Base-by-base conservation (phyloP, 1,139 yeast genomes). In the Scheffersomyces titani region DNA sequence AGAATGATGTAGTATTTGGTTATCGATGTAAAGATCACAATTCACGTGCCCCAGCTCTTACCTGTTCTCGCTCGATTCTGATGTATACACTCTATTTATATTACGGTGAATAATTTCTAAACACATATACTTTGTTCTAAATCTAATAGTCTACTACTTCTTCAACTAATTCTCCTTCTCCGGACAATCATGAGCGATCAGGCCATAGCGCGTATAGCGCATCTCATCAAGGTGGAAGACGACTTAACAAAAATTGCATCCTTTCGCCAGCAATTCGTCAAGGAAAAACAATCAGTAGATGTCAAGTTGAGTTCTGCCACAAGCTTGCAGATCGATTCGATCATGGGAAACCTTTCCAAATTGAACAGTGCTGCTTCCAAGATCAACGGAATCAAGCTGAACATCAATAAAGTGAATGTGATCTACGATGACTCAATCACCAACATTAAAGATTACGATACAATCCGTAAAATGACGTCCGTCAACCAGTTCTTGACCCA, bases 271-370 rank as follows among this genome's bases (percentile, higher is more conserved):
- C 90, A 87, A 63, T 79, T 91, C 56, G 65, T 73, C 50, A 84
- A 90, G 60, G 96, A 91, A 66, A 89, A 89, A 68, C 81, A 89
- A 0, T 82, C 89, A 1, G 74, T 90, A n/a, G 97, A 91, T 63
- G 77, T 85, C 56, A 90, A 89, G 67, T 77, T 91, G 57, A 84
- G 84, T 63, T 77, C 87, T 48, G 87, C 87, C 49, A 86, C 90
- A 3, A 84, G 84, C 64, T 72, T 78, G 3, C 92, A 88, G 64
- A 81, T 86, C 56, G 85, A 85, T 54, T 75, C 83, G 7, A 79
- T 87, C 6, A 72, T 80, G 63, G 63, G 72, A 48, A 81, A 78
- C 60, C 64, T 81, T 54, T 66, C 73, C 24, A 70, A 75, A 57
- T 70, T 81, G 57, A 74, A 74, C 55, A 65, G 66, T 21, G 73